A percentile compares a stretch with the other conserved stretches of the same genome.
Conservation (phyloP, 805 yeast genomes). For the Dipodascus geniculatus region DNA sequence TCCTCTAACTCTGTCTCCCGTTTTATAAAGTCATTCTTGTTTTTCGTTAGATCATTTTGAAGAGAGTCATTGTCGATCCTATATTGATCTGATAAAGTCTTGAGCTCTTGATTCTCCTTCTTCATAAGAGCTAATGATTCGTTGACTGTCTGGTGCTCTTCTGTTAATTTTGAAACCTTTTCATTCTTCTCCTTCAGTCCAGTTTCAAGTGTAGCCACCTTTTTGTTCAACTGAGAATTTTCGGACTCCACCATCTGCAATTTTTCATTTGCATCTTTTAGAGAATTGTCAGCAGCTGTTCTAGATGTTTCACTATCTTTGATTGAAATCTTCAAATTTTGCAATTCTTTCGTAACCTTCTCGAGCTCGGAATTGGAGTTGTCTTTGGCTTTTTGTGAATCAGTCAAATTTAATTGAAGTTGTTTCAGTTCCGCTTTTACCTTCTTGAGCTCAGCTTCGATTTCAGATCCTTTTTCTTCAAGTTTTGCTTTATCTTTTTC, state of each 20-base stretch:
- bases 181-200: neutral
- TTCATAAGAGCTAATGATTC: neutral
- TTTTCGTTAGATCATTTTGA: neutral
- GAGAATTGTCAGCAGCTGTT: neutral
- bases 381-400: neutral
- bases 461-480: conserved; percentile 2
- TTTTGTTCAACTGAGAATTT: neutral
- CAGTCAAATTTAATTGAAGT: neutral
- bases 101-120: neutral
- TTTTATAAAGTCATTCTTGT: neutral
- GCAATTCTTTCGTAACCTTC: neutral
- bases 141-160: neutral
- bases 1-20: neutral
- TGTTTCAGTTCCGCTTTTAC: neutral
- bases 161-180: neutral
- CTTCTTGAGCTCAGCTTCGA: neutral
- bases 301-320: neutral
- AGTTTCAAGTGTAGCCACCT: neutral
- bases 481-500: conserved; percentile 8
- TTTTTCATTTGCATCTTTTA: neutral
- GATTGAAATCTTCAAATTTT: neutral
- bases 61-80: neutral
- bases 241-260: neutral
- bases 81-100: neutral
- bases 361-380: neutral